Evolutionary conservation across 1,139 yeast genomes (phyloP).

Genomic region (Geotrichum fermentans): DNA sequence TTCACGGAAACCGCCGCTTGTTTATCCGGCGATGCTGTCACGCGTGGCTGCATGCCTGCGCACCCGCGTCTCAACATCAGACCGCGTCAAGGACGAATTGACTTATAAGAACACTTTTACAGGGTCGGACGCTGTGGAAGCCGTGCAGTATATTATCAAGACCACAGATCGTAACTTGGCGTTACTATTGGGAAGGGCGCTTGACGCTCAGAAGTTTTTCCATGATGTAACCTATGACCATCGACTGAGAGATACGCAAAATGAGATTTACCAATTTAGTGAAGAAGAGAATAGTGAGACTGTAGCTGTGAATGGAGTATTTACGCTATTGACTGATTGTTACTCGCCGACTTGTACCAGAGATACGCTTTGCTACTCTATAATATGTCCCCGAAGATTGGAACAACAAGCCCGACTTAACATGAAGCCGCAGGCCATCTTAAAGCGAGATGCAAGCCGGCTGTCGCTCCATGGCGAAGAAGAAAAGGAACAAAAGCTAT

Average conservation of each 20-base stretch:
- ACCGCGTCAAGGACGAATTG: conserved; percentile 86
- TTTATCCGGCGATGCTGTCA: conserved; percentile 86
- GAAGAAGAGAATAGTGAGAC: conserved; percentile 19
- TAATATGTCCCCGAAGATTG: conserved; percentile 90
- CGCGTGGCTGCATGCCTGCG: conserved; percentile 76
- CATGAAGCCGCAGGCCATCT: conserved; percentile 83
- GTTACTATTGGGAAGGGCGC: conserved; percentile 76
- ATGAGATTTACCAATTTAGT: conserved; percentile 84
- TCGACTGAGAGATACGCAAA: conserved; percentile 77
- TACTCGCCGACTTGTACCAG: conserved; percentile 95
- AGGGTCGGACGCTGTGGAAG: conserved; percentile 90
- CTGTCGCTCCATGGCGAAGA: conserved; percentile 68
- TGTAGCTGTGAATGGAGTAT: conserved; percentile 76
- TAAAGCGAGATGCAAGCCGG: conserved; percentile 75
- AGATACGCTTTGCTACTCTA: conserved; percentile 82
- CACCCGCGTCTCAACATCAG: conserved; percentile 64
- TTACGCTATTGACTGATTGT: conserved; percentile 87
- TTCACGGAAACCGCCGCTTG: conserved; percentile 53
- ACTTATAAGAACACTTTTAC: conserved; percentile 92
- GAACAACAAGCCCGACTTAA: conserved; percentile 94
- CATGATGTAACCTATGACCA: conserved; percentile 96
- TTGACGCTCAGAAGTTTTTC: conserved; percentile 90
- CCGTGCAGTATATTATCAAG: conserved; percentile 74
- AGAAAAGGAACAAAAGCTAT: conserved; percentile 79
- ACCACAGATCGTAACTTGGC: conserved; percentile 92